These are phyloP conservation scores for Paramecium tetraurelia DNA, from an alignment of 73 alveolate genomes.

Conservation along the genomic window DNA sequence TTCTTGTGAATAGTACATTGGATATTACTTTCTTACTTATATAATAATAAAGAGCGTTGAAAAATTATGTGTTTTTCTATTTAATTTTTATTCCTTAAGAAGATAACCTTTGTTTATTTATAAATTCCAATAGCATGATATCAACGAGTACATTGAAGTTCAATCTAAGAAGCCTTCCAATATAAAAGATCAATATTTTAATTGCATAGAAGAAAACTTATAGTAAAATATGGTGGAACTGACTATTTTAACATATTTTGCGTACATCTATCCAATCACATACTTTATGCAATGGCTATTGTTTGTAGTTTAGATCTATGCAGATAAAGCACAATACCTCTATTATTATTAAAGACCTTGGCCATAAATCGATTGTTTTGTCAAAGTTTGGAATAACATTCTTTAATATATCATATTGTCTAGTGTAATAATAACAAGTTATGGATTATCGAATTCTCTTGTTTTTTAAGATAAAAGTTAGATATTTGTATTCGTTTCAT, in stretches of 20 bases:
- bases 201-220: background rate
- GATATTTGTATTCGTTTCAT: background rate
- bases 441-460: background rate
- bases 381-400: background rate
- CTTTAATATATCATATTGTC: background rate
- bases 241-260: background rate
- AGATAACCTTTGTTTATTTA: background rate
- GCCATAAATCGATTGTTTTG: constrained; percentile 1
- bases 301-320: background rate
- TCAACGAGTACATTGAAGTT: background rate
- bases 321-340: background rate
- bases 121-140: background rate
- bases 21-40: background rate
- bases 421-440: background rate
- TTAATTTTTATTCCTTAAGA: background rate
- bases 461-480: background rate
- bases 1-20: background rate
- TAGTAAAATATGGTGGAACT: background rate
- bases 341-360: constrained; percentile 15
- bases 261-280: background rate
- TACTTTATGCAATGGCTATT: background rate
- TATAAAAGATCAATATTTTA: background rate
- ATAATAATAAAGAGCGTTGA: background rate
- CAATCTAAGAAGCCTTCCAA: background rate
- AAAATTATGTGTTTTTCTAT: background rate